Evolutionary conservation across 2,329 filamentous ascomycete genomes (phyloP).

Genomic region (Alternaria incomplexa): DNA sequence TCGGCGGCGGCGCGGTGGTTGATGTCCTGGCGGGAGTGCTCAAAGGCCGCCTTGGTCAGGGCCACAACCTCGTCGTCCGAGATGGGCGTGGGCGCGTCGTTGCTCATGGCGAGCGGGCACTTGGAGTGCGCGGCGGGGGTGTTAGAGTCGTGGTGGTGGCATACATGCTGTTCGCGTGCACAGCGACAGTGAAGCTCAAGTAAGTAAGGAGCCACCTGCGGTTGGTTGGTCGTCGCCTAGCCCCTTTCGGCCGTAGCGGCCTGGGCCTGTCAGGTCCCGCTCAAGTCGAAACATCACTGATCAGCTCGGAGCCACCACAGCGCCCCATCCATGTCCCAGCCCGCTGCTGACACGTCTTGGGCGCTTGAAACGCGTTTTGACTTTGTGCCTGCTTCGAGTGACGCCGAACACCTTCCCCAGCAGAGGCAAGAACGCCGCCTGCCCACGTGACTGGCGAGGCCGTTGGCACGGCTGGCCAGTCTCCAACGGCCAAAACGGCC

Average conservation of each 20-base stretch:
- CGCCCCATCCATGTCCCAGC: constrained; percentile 7
- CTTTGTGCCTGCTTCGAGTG: background rate
- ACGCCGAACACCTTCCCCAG: background rate
- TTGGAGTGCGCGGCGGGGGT: constrained; percentile 9
- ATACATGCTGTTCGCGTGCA: constrained; percentile 15
- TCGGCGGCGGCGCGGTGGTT: constrained; percentile 58
- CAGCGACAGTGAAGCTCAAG: constrained; percentile 8
- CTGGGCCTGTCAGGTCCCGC: constrained; percentile 12
- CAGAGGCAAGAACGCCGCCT: background rate
- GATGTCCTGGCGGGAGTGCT: constrained; percentile 69
- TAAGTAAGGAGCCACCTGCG: constrained; percentile 14
- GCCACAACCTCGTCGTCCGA: constrained; percentile 69
- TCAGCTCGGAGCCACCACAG: constrained; percentile 13
- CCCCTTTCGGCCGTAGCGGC: constrained; percentile 4
- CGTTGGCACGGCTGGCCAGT: constrained; percentile 4
- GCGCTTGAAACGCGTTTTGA: constrained; percentile 7
- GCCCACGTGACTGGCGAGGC: constrained; percentile 3
- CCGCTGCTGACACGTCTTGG: constrained; percentile 11
- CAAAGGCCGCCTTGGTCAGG: constrained; percentile 71
- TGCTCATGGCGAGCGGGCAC: constrained; percentile 44
- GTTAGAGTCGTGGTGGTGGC: background rate
- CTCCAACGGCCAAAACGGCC: constrained; percentile 13
- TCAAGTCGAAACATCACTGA: constrained; percentile 15
- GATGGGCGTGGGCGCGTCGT: constrained; percentile 54
- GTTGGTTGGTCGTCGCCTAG: constrained; percentile 8